Percentiles rank a stretch among this genome's conserved stretches.
phyloP scores from a whole-genome alignment of 306 rosid genomes.

The Quercus wislizeni region DNA sequence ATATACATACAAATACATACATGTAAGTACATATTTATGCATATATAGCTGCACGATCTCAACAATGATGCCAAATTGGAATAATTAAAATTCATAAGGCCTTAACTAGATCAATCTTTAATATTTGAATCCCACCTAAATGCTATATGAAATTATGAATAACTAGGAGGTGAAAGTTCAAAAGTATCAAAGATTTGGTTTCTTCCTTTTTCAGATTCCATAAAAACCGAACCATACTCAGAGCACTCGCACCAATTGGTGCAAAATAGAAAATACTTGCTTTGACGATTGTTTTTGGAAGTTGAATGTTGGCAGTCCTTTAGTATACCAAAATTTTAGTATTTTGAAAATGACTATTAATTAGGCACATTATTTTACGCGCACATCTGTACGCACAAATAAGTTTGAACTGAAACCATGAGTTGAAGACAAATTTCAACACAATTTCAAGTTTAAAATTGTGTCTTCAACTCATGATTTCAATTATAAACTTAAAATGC shows the following conservation, averaged over 20 bases:
- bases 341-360: background rate
- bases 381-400: no score
- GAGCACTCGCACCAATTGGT: no score
- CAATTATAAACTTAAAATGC: no score
- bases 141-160: conserved; percentile 37
- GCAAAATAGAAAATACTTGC: conserved; percentile 40
- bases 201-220: conserved; percentile 63
- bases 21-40: background rate
- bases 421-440: no score
- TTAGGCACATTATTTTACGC: no score
- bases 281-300: conserved; percentile 51
- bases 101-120: background rate
- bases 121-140: conserved; percentile 54
- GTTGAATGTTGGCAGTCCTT: conserved; percentile 29
- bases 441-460: no score
- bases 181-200: conserved; percentile 58
- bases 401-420: no score
- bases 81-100: no score
- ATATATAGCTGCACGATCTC: background rate
- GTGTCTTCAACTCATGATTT: no score
- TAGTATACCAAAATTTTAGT: conserved; percentile 12
- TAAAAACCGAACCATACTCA: conserved; percentile 67
- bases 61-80: conserved; percentile 6
- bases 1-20: background rate
- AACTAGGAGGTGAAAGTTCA: conserved; percentile 73